These are phyloP conservation scores for Cercospora nicotianae DNA, from an alignment of 2,329 filamentous ascomycete genomes.

Conservation along the genomic window DNA sequence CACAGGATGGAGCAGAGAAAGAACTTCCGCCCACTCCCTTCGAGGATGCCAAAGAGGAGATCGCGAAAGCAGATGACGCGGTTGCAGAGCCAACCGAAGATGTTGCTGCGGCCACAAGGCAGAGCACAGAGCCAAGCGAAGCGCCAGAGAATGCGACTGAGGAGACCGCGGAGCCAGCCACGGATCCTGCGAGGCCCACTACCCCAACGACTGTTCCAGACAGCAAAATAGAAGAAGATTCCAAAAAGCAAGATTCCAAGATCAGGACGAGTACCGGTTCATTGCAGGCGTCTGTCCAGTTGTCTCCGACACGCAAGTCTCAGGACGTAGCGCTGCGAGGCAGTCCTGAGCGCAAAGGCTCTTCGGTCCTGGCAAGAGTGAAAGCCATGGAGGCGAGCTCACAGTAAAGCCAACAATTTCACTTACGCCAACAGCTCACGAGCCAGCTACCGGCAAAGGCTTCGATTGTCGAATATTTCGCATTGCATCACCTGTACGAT, in stretches of 20 bases:
- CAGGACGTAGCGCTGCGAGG: conserved; percentile 14
- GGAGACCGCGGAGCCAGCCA: not conserved
- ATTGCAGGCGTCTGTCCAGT: not conserved
- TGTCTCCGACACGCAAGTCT: conserved; percentile 13
- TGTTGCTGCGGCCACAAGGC: not conserved
- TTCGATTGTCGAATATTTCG: not conserved
- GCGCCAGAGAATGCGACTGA: not conserved
- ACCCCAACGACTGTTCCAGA: not conserved
- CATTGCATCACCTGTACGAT: conserved; percentile 6
- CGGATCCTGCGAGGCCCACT: not conserved
- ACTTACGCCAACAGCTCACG: not conserved
- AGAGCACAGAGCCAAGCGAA: not conserved
- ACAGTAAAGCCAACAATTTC: not conserved
- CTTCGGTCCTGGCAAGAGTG: conserved; percentile 27
- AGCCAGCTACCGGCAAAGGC: not conserved
- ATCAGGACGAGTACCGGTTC: conserved; percentile 3
- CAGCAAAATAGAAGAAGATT: not conserved
- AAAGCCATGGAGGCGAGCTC: conserved; percentile 27
- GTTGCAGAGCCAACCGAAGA: conserved; percentile 1
- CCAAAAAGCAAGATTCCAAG: not conserved
- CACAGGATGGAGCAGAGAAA: conserved; percentile 14
- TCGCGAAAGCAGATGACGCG: conserved; percentile 3
- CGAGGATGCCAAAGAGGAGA: conserved; percentile 26
- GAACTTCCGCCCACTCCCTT: conserved; percentile 23
- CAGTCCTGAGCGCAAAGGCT: conserved; percentile 25